Conservation (phyloP, 2,329 filamentous ascomycete genomes). For the Arthrinium puccinioides region DNA sequence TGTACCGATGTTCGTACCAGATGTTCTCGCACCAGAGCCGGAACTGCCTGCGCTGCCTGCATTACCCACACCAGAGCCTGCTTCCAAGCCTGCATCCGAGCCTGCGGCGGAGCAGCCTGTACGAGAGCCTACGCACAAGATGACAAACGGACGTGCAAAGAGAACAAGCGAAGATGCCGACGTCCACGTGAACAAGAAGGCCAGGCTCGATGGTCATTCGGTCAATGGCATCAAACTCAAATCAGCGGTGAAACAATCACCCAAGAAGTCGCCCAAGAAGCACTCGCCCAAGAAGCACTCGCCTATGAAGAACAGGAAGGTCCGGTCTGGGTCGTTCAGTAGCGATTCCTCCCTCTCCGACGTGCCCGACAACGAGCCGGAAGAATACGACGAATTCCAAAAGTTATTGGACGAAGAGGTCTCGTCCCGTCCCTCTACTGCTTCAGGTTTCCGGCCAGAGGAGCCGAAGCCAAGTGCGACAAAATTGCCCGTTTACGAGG, state of each 20-base stretch:
- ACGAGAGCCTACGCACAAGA: no score
- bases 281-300: conserved; percentile 9
- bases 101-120: no score
- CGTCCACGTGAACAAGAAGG: conserved; percentile 20
- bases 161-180: conserved; percentile 10
- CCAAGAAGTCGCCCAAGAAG: conserved; percentile 8
- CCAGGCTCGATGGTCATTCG: conserved; percentile 14
- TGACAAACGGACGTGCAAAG: no score
- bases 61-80: no score
- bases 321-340: conserved; percentile 19
- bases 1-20: no score
- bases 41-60: no score
- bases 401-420: conserved; percentile 20
- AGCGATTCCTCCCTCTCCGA: conserved; percentile 24
- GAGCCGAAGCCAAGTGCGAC: conserved; percentile 22
- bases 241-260: not conserved
- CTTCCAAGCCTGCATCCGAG: no score
- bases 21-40: no score
- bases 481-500: conserved; percentile 19
- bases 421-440: conserved; percentile 17
- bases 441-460: no score
- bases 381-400: conserved; percentile 21
- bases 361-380: conserved; percentile 22
- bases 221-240: not conserved
- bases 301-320: conserved; percentile 16